These are phyloP conservation scores for Wickerhamomyces hampshirensis DNA, from an alignment of 805 yeast species.

Conservation along the genomic window DNA sequence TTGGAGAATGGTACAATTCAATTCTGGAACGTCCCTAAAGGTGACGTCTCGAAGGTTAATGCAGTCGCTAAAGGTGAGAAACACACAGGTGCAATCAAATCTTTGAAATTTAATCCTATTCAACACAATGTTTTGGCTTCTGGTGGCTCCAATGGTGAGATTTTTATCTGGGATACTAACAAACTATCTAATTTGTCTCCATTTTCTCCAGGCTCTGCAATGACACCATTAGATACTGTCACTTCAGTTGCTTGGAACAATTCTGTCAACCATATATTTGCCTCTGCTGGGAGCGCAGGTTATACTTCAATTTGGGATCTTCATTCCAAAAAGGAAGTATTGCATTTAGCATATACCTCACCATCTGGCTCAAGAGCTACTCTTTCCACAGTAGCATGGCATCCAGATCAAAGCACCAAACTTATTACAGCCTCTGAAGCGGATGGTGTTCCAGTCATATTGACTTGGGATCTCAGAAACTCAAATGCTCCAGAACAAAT, in stretches of 20 bases:
- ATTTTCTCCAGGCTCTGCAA: slow-evolving; percentile 67
- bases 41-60: slow-evolving; percentile 41
- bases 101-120: slow-evolving; percentile 72
- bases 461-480: slow-evolving; percentile 93
- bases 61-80: slow-evolving; percentile 48
- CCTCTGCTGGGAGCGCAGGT: slow-evolving; percentile 81
- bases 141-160: slow-evolving; percentile 87
- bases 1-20: slow-evolving; percentile 77
- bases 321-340: slow-evolving; percentile 79
- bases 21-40: slow-evolving; percentile 63
- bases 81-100: slow-evolving; percentile 67
- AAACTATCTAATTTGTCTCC: slow-evolving; percentile 46
- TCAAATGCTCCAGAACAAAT: slow-evolving; percentile 83
- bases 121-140: slow-evolving; percentile 73
- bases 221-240: slow-evolving; percentile 78
- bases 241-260: slow-evolving; percentile 87
- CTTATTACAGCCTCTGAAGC: slow-evolving; percentile 83
- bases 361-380: slow-evolving; percentile 51
- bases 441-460: slow-evolving; percentile 73
- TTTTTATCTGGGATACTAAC: slow-evolving; percentile 84
- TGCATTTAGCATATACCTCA: slow-evolving; percentile 73
- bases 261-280: slow-evolving; percentile 77
- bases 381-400: slow-evolving; percentile 88
- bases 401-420: slow-evolving; percentile 82
- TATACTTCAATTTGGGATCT: slow-evolving; percentile 93